Percentiles rank a stretch among this genome's conserved stretches.
Conservation (phyloP, 176 grass and related monocot genomes). For the Rhynchospora tenuis region DNA sequence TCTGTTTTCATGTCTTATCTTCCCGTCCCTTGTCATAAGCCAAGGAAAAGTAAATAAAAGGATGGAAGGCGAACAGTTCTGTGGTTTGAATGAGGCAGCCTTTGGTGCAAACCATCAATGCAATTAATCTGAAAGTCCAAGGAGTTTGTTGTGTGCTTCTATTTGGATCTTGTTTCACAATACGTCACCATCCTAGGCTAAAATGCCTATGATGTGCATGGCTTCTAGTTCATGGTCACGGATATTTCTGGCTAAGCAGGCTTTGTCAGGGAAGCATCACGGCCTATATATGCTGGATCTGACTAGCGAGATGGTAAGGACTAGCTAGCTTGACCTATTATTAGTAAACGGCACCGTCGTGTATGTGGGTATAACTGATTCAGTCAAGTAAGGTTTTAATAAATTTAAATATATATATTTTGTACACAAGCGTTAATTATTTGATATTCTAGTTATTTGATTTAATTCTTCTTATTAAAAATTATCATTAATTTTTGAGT, state of each 20-base stretch:
- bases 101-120: not conserved
- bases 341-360: not conserved
- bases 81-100: constrained; percentile 13
- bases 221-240: not conserved
- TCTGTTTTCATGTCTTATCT: not conserved
- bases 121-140: constrained; percentile 18
- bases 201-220: constrained; percentile 10
- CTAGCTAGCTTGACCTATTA: not conserved
- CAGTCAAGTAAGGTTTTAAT: not conserved
- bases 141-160: constrained; percentile 22
- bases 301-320: not conserved
- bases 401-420: too few relatives aligned
- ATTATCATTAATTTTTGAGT: too few relatives aligned
- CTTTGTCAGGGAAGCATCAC: not conserved
- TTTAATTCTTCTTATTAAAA: too few relatives aligned
- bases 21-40: constrained; percentile 1
- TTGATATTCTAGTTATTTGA: too few relatives aligned
- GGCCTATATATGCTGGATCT: not conserved
- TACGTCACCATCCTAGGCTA: constrained; percentile 16
- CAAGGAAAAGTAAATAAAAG: not conserved
- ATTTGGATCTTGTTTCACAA: constrained; percentile 8
- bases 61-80: not conserved
- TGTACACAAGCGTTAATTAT: too few relatives aligned
- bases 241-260: not conserved
- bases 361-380: not conserved